phyloP scores from a whole-genome alignment of 2,329 filamentous ascomycete genomes.

The Aspergillus clavatus region DNA sequence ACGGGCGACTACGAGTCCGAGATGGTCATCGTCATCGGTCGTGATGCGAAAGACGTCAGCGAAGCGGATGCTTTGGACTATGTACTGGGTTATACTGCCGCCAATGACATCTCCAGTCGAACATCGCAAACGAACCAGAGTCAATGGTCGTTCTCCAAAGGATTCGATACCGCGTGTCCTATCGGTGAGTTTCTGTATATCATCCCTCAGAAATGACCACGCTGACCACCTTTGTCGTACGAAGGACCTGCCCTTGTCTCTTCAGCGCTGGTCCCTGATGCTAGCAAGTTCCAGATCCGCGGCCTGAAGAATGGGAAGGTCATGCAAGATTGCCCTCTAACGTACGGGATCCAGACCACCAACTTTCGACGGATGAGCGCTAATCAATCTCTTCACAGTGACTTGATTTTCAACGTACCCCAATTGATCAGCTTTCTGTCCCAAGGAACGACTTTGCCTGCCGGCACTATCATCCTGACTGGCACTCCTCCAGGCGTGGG shows the following conservation, averaged over 20 bases:
- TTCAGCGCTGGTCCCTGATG: slow-evolving; percentile 28
- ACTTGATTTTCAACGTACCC: slow-evolving; percentile 52
- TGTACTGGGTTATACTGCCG: slow-evolving; percentile 59
- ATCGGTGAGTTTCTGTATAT: slow-evolving; percentile 37
- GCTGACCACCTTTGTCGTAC: no score
- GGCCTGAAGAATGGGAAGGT: slow-evolving; percentile 48
- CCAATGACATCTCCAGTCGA: slow-evolving; percentile 60
- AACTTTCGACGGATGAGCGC: not conserved
- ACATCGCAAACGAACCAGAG: slow-evolving; percentile 51
- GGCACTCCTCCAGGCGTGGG: slow-evolving; percentile 43
- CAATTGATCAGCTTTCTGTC: slow-evolving; percentile 39
- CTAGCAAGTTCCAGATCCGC: slow-evolving; percentile 30
- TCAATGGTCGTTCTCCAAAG: slow-evolving; percentile 58
- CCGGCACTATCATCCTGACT: slow-evolving; percentile 42
- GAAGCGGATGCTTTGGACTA: slow-evolving; percentile 55
- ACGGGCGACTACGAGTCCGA: slow-evolving; percentile 58
- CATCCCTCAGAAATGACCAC: not conserved
- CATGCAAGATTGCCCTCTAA: slow-evolving; percentile 46
- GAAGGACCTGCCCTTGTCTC: slow-evolving; percentile 51
- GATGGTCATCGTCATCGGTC: slow-evolving; percentile 54
- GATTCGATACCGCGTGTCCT: slow-evolving; percentile 55
- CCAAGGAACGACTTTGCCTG: slow-evolving; percentile 40
- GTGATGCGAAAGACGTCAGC: slow-evolving; percentile 50
- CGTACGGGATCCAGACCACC: slow-evolving; percentile 24
- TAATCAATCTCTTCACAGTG: slow-evolving; percentile 32